Evolutionary conservation across 202 grass and related monocot genomes (phyloP).

Genomic region (Panicum virgatum): DNA sequence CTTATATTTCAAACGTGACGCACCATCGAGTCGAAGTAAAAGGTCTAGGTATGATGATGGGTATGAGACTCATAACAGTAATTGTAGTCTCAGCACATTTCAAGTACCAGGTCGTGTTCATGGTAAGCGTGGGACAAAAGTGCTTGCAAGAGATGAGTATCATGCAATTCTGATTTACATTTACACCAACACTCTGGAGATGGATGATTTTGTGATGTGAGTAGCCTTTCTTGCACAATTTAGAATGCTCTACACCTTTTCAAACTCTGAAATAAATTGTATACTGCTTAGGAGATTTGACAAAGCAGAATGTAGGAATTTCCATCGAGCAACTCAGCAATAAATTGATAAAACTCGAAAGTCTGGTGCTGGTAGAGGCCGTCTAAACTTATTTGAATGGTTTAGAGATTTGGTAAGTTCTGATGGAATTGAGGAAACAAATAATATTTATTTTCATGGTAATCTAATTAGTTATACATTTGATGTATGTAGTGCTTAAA

Average conservation of each 20-base stretch:
- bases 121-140: background rate
- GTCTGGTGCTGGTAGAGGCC: background rate
- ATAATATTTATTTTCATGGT: background rate
- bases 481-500: background rate
- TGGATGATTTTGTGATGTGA: background rate
- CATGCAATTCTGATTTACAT: background rate
- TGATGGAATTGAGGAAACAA: background rate
- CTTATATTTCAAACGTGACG: background rate
- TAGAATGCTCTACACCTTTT: too few relatives aligned
- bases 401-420: background rate
- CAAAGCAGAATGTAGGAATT: background rate
- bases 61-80: background rate
- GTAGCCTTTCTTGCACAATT: too few relatives aligned
- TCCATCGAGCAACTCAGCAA: background rate
- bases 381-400: background rate
- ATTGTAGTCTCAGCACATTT: background rate
- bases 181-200: background rate
- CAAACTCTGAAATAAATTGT: too few relatives aligned
- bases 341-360: slow-evolving; percentile 1
- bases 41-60: background rate
- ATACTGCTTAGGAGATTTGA: background rate
- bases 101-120: background rate
- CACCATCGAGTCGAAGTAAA: background rate
- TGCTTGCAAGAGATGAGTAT: background rate
- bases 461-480: too few relatives aligned